These are phyloP conservation scores for Tephrocybe rancida DNA, from an alignment of 768 basidiomycete species.

Conservation along the genomic window DNA sequence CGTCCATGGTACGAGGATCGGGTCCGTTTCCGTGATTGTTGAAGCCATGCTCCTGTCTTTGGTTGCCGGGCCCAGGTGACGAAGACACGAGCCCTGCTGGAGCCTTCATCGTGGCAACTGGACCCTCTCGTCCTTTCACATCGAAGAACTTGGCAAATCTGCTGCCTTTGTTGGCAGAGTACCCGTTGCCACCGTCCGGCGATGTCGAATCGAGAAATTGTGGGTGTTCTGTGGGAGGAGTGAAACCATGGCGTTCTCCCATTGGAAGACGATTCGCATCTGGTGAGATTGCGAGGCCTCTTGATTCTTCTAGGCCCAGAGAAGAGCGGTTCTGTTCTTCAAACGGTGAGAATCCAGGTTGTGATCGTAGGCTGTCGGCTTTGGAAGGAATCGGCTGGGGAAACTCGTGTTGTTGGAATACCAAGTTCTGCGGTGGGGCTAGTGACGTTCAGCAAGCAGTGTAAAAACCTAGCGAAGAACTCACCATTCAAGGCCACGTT, in stretches of 20 bases:
- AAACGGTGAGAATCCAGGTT: conserved; percentile 56
- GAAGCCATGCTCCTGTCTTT: conserved; percentile 48
- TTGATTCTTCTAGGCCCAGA: conserved; percentile 23
- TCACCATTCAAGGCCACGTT: conserved; percentile 27
- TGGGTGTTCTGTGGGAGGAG: conserved; percentile 17
- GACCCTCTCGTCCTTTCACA: conserved; percentile 57
- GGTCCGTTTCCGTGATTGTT: conserved; percentile 35
- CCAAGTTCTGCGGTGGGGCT: conserved; percentile 10
- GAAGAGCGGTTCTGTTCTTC: conserved; percentile 45
- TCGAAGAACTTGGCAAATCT: conserved; percentile 90
- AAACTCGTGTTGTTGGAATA: conserved; percentile 19
- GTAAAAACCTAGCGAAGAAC: conserved; percentile 1
- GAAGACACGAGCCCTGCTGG: conserved; percentile 42
- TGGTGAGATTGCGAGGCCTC: conserved; percentile 6
- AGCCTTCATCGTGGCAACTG: conserved; percentile 34
- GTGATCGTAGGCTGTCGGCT: conserved; percentile 29
- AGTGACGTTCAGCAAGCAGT: background rate
- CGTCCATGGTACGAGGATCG: conserved; percentile 72
- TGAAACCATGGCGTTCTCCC: conserved; percentile 19
- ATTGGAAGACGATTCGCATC: conserved; percentile 17
- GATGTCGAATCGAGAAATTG: conserved; percentile 9
- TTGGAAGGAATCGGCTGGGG: conserved; percentile 22
- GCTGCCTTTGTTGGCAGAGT: conserved; percentile 69
- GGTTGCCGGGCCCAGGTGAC: conserved; percentile 44
- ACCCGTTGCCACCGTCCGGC: conserved; percentile 40